Evolutionary conservation across 805 yeast species (phyloP), one percentile per base, ranked within the genome.

Genomic region (Lipomyces sp.): DNA sequence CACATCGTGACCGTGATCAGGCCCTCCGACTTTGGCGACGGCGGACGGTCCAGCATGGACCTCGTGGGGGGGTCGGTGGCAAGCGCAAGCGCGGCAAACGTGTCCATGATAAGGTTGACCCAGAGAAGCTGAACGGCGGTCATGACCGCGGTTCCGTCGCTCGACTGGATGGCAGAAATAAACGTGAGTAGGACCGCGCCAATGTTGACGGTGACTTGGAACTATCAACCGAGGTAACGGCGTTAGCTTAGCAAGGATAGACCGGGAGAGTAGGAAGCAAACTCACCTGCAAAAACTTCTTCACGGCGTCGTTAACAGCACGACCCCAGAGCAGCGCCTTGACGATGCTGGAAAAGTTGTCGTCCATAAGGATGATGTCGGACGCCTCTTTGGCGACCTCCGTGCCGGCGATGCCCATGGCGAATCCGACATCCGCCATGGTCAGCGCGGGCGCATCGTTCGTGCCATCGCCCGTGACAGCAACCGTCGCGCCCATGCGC

Each of bases 381-480:
- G 91, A 86, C 6, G 98, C 98, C 67, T 93, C 99, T 68, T 96
- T 81, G 8, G 99, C 98, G 55, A 93, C 98, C 70, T 93, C 99
- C 1, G 98, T 93, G 59, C 99, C 99, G 7, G 95, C 78, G 54
- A 90, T 87, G 59, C 99, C 99, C 99, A 93, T 93, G 2, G 98
- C 86, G 65, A 93, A 91, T 1, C 99, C 99, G 51, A 93, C 95
- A 70, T 93, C 98, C 0, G 98, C 99, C 52, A 90, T 75, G 65
- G 91, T 88, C 64, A 93, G 77, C 2, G 98, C 98, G 14, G 97
- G 97, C 0, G 98, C 98, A 75, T 93, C 99, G 68, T 93, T 93
- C 7, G 98, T 91, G 70, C 99, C 99, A 68, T 93, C 99, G 65
- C 98, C 99, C 34, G 99, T 93, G 32, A 91, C 98, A 1, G 98